These are phyloP conservation scores for Cadophora gregata DNA, from an alignment of 2,329 filamentous ascomycete genomes.

Conservation along the genomic window DNA sequence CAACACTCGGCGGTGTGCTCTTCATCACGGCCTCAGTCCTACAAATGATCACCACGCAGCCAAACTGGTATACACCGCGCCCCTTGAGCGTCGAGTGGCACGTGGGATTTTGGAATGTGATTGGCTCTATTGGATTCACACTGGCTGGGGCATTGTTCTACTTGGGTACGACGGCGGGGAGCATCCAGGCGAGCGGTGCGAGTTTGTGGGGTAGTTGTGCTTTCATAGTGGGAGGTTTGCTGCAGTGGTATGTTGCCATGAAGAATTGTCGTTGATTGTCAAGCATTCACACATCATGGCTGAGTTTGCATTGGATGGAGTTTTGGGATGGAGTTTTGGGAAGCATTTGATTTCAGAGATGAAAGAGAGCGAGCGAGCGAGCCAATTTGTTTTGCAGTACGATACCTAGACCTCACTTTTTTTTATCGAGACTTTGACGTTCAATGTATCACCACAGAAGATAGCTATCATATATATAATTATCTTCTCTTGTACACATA, in stretches of 20 bases:
- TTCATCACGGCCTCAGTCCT: constrained; percentile 29
- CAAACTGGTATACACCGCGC: constrained; percentile 30
- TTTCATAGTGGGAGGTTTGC: constrained; percentile 31
- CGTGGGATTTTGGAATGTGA: constrained; percentile 29
- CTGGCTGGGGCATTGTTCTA: constrained; percentile 31
- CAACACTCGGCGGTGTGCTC: constrained; percentile 33
- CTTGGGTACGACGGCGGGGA: constrained; percentile 23
- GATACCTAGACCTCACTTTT: background rate
- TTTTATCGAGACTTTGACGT: background rate
- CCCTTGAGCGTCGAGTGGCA: constrained; percentile 28
- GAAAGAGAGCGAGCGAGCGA: constrained; percentile 2
- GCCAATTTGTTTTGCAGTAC: background rate
- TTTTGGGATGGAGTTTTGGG: background rate
- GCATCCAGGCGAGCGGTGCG: constrained; percentile 25
- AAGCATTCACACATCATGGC: background rate
- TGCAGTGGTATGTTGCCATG: constrained; percentile 38
- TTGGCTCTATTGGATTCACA: constrained; percentile 34
- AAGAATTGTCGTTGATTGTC: constrained; percentile 25
- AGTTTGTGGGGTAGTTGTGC: constrained; percentile 37
- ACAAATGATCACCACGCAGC: constrained; percentile 28
- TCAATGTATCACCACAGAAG: background rate
- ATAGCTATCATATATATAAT: no score
- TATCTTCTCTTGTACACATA: no score
- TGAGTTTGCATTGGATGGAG: background rate
- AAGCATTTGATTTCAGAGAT: constrained; percentile 9